Evolutionary conservation across 768 basidiomycete genomes (phyloP), one percentile per base, ranked within the genome.

Genomic region (Sporobolomyces roseus): DNA sequence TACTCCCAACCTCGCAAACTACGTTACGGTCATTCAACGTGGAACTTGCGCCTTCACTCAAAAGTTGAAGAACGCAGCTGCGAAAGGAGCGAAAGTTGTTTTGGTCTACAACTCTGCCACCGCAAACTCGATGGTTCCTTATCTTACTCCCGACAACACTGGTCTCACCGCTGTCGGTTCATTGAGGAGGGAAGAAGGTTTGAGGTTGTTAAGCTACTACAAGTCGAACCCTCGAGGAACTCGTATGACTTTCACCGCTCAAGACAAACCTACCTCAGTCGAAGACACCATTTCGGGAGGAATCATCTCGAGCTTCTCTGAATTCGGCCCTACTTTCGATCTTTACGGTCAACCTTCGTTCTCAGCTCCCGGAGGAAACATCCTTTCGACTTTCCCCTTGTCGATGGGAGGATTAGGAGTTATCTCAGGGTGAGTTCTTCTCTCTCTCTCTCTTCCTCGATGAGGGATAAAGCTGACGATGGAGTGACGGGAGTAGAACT

Each of bases 11-110:
- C 80, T 88, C 3, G 82, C 82, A 3, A 75, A 77, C 19, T 84
- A 82, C 62, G 75, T 88, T 21, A 82, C 84, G 16, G 75, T 89
- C 32, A 80, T 88, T 48, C 82, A 84, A 30, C 80, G 85, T 35
- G 87, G 87, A 1, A 82, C 80, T 6, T 88, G 87, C 75, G 78
- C 83, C 1, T 84, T 86, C 58, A 83, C 81, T 1, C 76, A 80
- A 35, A 88, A 87, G 74, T 75, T 85, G 21, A 77, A 77, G 4
- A 85, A 86, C 75, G 78, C 82, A 27, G 82, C 81, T 25, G 84
- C 83, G 0, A 84, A 84, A 68, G 85, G 85, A 5, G 85, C 62
- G 19, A 84, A 77, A 74, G 76, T 32, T 82, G 83, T 25, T 81
- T 54, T 71, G 25, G 30, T 71, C 5, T 66, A 66, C 61, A 71